A percentile compares a stretch with the other conserved stretches of the same genome.
Evolutionary conservation across 2,329 filamentous ascomycete genomes (phyloP).

Genomic region (Claviceps quebecensis): DNA sequence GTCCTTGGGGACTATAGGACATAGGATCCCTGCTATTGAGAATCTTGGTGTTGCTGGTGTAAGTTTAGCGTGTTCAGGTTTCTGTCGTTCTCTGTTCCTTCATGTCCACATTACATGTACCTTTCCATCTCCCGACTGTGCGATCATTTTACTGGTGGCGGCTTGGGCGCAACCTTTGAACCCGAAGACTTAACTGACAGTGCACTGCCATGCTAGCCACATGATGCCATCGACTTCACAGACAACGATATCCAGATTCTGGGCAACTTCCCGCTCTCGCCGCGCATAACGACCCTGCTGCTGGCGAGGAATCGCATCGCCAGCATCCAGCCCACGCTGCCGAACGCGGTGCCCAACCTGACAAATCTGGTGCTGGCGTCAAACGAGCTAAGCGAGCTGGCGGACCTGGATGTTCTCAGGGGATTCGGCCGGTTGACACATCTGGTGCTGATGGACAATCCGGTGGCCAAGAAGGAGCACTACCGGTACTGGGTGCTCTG

Average conservation of each 20-base stretch:
- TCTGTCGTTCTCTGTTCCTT: neutral
- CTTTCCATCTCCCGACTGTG: neutral
- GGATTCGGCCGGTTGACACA: conserved; percentile 60
- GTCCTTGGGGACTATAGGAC: conserved; percentile 51
- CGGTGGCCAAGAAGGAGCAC: conserved; percentile 84
- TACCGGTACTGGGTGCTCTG: conserved; percentile 89
- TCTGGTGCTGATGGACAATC: conserved; percentile 72
- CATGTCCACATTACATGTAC: neutral
- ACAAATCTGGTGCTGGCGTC: conserved; percentile 67
- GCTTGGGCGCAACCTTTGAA: too few relatives aligned
- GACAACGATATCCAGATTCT: conserved; percentile 91
- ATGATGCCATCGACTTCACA: conserved; percentile 95
- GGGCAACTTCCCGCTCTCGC: conserved; percentile 84
- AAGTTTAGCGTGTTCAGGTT: conserved; percentile 23
- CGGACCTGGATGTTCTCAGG: conserved; percentile 71
- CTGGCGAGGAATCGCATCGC: conserved; percentile 80
- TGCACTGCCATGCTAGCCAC: conserved; percentile 42
- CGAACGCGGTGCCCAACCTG: conserved; percentile 67
- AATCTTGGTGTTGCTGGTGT: conserved; percentile 92
- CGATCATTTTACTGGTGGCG: too few relatives aligned
- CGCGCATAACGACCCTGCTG: conserved; percentile 74
- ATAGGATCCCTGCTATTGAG: conserved; percentile 95
- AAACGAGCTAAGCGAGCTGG: conserved; percentile 72
- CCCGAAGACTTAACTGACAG: too few relatives aligned
- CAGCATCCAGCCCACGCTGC: conserved; percentile 62